phyloP scores from a whole-genome alignment of 331 rosid species.

The Dryas integrifolia region DNA sequence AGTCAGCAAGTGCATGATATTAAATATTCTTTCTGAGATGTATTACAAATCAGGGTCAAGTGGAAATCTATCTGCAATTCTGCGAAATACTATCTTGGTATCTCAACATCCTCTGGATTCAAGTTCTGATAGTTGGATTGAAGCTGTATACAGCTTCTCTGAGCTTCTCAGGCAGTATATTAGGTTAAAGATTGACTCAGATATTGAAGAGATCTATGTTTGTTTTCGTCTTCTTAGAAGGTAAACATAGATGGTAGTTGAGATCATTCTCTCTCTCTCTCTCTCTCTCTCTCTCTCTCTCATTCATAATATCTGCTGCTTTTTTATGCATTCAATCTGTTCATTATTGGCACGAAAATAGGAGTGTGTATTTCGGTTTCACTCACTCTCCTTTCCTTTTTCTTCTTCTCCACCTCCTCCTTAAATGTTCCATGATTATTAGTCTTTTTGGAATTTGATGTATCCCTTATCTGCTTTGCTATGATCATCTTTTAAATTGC shows the following conservation, averaged over 20 bases:
- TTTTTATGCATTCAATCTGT: too few relatives aligned
- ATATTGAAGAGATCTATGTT: constrained; percentile 84
- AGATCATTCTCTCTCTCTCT: not conserved
- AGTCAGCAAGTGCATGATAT: constrained; percentile 49
- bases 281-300: too few relatives aligned
- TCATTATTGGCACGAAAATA: too few relatives aligned
- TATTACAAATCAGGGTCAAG: constrained; percentile 48
- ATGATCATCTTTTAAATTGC: too few relatives aligned
- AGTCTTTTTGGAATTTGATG: not conserved
- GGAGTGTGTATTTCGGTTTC: too few relatives aligned
- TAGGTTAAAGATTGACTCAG: constrained; percentile 54
- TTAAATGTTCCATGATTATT: not conserved
- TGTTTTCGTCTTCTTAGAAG: constrained; percentile 80
- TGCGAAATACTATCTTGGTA: constrained; percentile 42
- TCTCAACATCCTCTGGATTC: constrained; percentile 41
- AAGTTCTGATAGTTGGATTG: constrained; percentile 44
- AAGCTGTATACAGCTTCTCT: constrained; percentile 45
- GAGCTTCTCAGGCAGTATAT: constrained; percentile 82
- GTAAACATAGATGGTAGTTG: constrained; percentile 40
- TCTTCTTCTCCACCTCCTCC: not conserved
- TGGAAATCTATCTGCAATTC: constrained; percentile 51
- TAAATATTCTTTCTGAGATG: constrained; percentile 55
- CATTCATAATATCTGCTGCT: too few relatives aligned
- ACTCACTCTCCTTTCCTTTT: too few relatives aligned
- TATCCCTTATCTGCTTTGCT: too few relatives aligned